Base-by-base conservation (phyloP, 1,284 basidiomycete genomes). In the Tremellales sp. region DNA sequence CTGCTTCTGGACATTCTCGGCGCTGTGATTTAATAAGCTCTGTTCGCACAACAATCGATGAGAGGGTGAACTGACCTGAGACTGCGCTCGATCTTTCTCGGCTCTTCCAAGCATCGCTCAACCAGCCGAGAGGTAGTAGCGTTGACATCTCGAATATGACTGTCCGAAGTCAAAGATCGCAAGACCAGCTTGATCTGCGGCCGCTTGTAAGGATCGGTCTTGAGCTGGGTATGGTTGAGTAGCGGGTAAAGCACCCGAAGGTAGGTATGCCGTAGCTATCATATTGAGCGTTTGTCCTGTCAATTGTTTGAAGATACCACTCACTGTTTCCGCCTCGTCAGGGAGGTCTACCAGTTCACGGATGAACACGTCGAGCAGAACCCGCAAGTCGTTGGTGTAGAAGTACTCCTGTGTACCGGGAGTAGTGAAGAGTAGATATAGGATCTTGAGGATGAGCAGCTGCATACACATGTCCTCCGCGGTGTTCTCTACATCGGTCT, bases 371-470 rank as follows among this genome's bases (percentile, higher is more conserved):
- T 98, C 94, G 10, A 97, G 89, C 10, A 99, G 78, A 1, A 99
- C 94, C 56, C 89, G 83, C 24, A 99, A 79, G 65, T 99, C 94
- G 68, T 98, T 99, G 11, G 92, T 97, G 75, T 97, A 99, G 65
- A 99, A 97, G 72, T 89, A 98, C 70, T 97, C 92, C 11, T 88
- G 85, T 11, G 92, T 94, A 23, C 87, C 89, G 51, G 85, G 84
- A 0, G 90, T 96, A 15, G 91, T 94, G 73, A 97, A 98, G 4
- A 99, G 79, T 2, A 97, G 81, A 68, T 96, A 98, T 2, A 99
- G 80, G 42, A 97, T 81, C 75, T 99, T 99, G 61, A 99, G 79
- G 45, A 97, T 86, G 40, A 98, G 80, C 11, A 98, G 76, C 63
- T 97, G 92, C 84, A 96, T 89, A 75, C 91, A 97, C 19, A 91